phyloP scores from a whole-genome alignment of 108 stramenopile genomes.

The Discostella pseudostelligera region DNA sequence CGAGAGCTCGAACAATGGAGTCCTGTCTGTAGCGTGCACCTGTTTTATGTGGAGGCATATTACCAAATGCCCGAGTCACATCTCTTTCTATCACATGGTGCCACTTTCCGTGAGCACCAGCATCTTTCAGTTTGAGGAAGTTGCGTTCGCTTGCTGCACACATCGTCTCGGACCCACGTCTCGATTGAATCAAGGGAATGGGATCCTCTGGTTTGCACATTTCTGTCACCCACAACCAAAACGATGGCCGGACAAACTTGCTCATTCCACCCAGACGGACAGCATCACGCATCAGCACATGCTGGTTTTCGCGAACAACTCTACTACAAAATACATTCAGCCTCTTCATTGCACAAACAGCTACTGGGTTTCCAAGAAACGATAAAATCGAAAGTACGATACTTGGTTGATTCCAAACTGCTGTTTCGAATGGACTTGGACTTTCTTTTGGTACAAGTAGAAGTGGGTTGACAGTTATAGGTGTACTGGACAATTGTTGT shows the following conservation, averaged over 20 bases:
- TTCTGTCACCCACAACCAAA: slow-evolving; percentile 86
- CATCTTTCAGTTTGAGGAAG: slow-evolving; percentile 46
- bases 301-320: slow-evolving; percentile 72
- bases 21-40: slow-evolving; percentile 67
- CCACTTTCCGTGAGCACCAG: slow-evolving; percentile 71
- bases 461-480: slow-evolving; percentile 16
- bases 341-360: slow-evolving; percentile 72
- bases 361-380: slow-evolving; percentile 82
- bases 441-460: slow-evolving; percentile 34
- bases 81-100: slow-evolving; percentile 81
- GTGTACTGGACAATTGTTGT: slow-evolving; percentile 12
- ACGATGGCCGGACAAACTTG: slow-evolving; percentile 73
- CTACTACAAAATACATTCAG: slow-evolving; percentile 67
- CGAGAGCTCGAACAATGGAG: slow-evolving; percentile 83
- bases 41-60: slow-evolving; percentile 87
- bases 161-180: slow-evolving; percentile 18
- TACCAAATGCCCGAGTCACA: slow-evolving; percentile 79
- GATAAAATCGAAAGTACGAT: slow-evolving; percentile 59
- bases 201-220: slow-evolving; percentile 49
- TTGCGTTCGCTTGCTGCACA: slow-evolving; percentile 1
- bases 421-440: slow-evolving; percentile 79
- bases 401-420: slow-evolving; percentile 61
- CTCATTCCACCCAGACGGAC: slow-evolving; percentile 78
- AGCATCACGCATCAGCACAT: slow-evolving; percentile 76
- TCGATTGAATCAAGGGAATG: slow-evolving; percentile 26